Conservation (phyloP, 257 asterid species). For the Solanum habrochaites region DNA sequence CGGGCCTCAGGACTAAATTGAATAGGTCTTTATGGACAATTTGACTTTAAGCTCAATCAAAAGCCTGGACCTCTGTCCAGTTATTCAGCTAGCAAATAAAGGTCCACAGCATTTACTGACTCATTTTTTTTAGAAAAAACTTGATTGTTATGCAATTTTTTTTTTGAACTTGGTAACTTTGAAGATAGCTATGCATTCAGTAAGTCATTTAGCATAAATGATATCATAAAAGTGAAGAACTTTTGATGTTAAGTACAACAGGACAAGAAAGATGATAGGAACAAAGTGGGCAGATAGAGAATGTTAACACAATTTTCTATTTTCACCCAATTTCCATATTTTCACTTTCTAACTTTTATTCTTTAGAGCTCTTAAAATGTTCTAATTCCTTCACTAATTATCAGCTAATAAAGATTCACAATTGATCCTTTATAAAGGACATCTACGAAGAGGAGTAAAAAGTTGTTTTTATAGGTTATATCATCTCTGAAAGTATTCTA, state of each 20-base stretch:
- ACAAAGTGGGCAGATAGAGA: background rate
- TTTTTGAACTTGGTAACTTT: background rate
- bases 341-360: background rate
- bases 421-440: background rate
- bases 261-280: background rate
- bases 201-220: background rate
- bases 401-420: background rate
- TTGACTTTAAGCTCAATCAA: background rate
- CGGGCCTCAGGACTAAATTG: background rate
- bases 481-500: background rate
- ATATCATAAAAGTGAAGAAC: background rate
- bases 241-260: background rate
- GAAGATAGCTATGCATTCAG: background rate
- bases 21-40: background rate
- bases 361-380: background rate
- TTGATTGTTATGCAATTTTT: background rate
- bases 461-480: background rate
- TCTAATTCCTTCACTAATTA: background rate
- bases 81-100: background rate
- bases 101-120: background rate
- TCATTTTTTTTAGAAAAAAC: background rate
- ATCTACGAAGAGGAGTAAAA: background rate
- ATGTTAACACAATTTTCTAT: background rate
- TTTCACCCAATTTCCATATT: background rate
- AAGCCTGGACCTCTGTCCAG: background rate